Conservation (phyloP, 2,329 filamentous ascomycete genomes). For the Cadophora sp. region DNA sequence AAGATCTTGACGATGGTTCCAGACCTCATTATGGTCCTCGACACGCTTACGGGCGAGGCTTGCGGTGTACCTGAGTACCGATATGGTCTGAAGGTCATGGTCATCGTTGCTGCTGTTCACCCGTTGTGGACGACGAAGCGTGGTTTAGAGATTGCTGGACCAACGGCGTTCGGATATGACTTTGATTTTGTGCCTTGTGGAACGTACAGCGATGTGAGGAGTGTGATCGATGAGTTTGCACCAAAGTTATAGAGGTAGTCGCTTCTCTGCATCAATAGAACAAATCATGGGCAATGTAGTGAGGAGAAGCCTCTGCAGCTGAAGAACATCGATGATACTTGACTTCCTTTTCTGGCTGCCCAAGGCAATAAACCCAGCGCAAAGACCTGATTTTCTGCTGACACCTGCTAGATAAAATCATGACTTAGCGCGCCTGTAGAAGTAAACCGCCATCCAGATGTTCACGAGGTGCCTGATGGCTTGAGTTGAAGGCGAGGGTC, state of each 20-base stretch:
- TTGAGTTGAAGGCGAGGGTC: too few relatives aligned
- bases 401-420: too few relatives aligned
- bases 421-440: too few relatives aligned
- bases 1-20: conserved; percentile 19
- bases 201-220: not conserved
- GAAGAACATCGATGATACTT: too few relatives aligned
- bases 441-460: too few relatives aligned
- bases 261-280: too few relatives aligned
- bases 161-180: conserved; percentile 18
- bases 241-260: not conserved
- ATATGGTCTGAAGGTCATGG: conserved; percentile 18
- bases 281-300: too few relatives aligned
- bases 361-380: too few relatives aligned
- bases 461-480: too few relatives aligned
- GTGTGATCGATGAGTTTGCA: conserved; percentile 19
- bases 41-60: conserved; percentile 11
- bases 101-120: conserved; percentile 14
- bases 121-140: conserved; percentile 17
- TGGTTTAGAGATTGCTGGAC: conserved; percentile 15
- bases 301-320: too few relatives aligned
- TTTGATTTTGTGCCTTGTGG: conserved; percentile 10
- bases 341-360: too few relatives aligned
- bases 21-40: conserved; percentile 19
- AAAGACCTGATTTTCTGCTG: too few relatives aligned
- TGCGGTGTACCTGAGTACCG: conserved; percentile 19